These are phyloP conservation scores for Ascochyta fabae DNA, from an alignment of 2,329 filamentous ascomycete species.

Conservation along the genomic window DNA sequence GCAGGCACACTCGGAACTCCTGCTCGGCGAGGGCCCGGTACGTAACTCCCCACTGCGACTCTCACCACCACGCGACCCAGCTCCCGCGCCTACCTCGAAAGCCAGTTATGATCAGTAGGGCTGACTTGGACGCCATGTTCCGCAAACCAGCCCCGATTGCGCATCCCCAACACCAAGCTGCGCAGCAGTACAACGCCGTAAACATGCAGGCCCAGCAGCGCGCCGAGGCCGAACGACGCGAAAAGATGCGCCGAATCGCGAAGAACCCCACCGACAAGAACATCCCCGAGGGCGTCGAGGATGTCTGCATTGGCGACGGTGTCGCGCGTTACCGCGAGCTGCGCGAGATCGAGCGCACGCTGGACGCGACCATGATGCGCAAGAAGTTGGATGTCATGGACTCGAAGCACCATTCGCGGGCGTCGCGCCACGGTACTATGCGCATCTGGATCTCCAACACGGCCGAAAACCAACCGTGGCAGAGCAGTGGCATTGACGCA, in stretches of 20 bases:
- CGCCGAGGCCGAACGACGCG: conserved; percentile 60
- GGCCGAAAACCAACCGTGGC: conserved; percentile 93
- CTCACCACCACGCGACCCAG: conserved; percentile 11
- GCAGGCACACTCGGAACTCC: conserved; percentile 34
- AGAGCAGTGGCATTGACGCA: conserved; percentile 70
- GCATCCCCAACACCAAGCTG: conserved; percentile 57
- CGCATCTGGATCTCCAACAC: conserved; percentile 96
- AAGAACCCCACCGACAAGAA: conserved; percentile 94
- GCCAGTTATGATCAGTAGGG: conserved; percentile 53
- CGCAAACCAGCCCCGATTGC: conserved; percentile 54
- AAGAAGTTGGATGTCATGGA: conserved; percentile 93
- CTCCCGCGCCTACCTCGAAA: conserved; percentile 11
- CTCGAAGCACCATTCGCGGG: conserved; percentile 73
- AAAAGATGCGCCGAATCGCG: conserved; percentile 78
- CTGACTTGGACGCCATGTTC: conserved; percentile 57
- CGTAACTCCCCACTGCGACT: conserved; percentile 28
- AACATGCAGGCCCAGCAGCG: conserved; percentile 53
- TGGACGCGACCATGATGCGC: conserved; percentile 92
- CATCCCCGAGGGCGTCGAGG: conserved; percentile 84
- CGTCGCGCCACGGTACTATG: conserved; percentile 82
- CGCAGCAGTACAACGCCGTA: conserved; percentile 52
- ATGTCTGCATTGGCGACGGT: conserved; percentile 80
- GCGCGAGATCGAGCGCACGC: conserved; percentile 82
- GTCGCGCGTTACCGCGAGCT: conserved; percentile 82
- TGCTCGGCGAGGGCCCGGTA: conserved; percentile 54